Evolutionary conservation across 2,329 filamentous ascomycete genomes (phyloP), one percentile per base, ranked within the genome.

Genomic region (Trichoderma sp.): DNA sequence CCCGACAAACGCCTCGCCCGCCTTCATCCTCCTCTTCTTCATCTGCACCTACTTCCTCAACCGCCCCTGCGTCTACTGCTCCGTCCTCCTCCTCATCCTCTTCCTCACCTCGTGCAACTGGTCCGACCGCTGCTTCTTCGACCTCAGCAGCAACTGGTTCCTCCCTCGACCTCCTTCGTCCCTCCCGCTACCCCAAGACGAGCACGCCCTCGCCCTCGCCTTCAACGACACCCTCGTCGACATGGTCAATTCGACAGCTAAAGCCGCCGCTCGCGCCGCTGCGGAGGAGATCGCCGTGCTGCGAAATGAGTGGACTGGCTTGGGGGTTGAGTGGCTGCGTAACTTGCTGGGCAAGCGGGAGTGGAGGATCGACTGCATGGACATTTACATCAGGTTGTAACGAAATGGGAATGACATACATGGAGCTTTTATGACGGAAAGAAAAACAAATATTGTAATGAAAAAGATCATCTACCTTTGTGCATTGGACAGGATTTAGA

Each of bases 31-130:
- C 86, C 90, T 95, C 85, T 95, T 97, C 88, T 93, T 99, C 87
- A 89, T 95, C 78, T 95, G 95, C 84, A 98, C 95, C 78, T 98
- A 98, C 88, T 94, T 97, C 85, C 92, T 99, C 81, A 97, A 98
- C 86, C 93, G 96, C 74, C 97, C 97, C 72, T 99, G 97, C 87
- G 93, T 98, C 80, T 99, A 99, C 89, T 99, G 97, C 90, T 98
- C 95, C 77, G 92, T 98, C 77, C 93, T 99, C 72, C 94, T 99
- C 66, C 90, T 98, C 78, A 95, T 98, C 80, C 94, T 99, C 80
- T 97, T 98, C 87, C 90, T 95, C 79, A 97, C 95, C 31, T 95
- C 93, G 31, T 97, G 94, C 85, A 93, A 95, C 89, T 97, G 94
- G 94, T 94, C 93, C 79, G 93, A 95, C 83, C 91, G 92, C 72